These are phyloP conservation scores for Polygonum aviculare DNA, from an alignment of 148 eudicot species.

Conservation along the genomic window DNA sequence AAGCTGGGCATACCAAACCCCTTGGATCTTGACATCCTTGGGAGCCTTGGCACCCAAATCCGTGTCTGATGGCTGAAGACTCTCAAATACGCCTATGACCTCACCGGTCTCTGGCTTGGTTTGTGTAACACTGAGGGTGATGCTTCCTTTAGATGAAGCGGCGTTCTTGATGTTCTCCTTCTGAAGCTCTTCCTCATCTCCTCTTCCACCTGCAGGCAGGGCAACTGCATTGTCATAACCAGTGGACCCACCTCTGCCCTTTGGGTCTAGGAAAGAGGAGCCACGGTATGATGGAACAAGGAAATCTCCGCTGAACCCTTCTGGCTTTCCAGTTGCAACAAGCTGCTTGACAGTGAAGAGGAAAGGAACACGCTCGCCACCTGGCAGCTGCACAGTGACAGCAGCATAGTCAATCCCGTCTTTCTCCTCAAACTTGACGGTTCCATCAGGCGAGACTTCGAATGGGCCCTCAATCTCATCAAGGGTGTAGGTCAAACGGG, in stretches of 20 bases:
- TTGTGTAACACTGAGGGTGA: constrained; percentile 13
- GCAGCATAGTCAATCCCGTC: too few relatives aligned
- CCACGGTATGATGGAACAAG: constrained; percentile 78
- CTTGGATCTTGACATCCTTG: too few relatives aligned
- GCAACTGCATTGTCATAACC: constrained; percentile 49
- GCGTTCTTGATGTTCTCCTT: constrained; percentile 80
- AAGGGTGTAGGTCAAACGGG: constrained; percentile 88
- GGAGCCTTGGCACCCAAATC: constrained; percentile 58
- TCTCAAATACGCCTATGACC: constrained; percentile 58
- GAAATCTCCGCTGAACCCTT: too few relatives aligned
- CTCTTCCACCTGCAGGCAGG: constrained; percentile 90
- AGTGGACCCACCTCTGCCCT: constrained; percentile 72
- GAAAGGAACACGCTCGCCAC: too few relatives aligned
- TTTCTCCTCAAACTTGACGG: too few relatives aligned
- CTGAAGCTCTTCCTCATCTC: constrained; percentile 83
- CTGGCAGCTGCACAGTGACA: too few relatives aligned
- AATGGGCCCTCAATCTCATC: constrained; percentile 98
- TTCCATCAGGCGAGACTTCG: constrained; percentile 14
- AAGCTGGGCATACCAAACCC: too few relatives aligned
- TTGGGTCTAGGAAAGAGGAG: constrained; percentile 92
- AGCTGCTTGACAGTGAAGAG: too few relatives aligned
- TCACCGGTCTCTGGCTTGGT: constrained; percentile 84
- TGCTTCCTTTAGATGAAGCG: constrained; percentile 28
- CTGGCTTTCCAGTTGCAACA: too few relatives aligned
- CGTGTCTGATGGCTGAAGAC: constrained; percentile 62